Evolutionary conservation across 2,329 filamentous ascomycete genomes (phyloP).

Genomic region (Cladosporium austrohemisphaericum): DNA sequence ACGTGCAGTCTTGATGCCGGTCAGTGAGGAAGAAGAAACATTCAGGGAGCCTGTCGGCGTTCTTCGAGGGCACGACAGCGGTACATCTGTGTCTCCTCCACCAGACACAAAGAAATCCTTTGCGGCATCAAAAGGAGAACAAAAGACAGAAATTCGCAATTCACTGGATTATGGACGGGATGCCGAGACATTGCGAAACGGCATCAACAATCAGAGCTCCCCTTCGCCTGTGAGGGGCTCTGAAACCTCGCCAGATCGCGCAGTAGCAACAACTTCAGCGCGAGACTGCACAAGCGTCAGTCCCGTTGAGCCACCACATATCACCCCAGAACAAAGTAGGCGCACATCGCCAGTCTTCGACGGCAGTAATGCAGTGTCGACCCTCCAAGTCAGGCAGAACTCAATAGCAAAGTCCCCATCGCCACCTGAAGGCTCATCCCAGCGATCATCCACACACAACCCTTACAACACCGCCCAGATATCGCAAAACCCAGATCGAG

Average conservation of each 20-base stretch:
- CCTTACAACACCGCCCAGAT: constrained; percentile 26
- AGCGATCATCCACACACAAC: constrained; percentile 4
- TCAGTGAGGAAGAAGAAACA: constrained; percentile 9
- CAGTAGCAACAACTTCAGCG: not conserved
- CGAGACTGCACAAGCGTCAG: not conserved
- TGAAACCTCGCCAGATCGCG: not conserved
- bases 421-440: not conserved
- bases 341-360: constrained; percentile 3
- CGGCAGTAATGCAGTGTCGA: not conserved
- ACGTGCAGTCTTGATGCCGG: constrained; percentile 5
- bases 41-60: not conserved
- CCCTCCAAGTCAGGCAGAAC: not conserved
- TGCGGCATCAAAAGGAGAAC: not conserved
- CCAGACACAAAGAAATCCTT: not conserved
- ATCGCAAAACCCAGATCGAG: constrained; percentile 29
- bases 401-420: constrained; percentile 5
- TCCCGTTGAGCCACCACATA: not conserved
- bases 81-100: constrained; percentile 1
- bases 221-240: too few relatives aligned
- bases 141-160: too few relatives aligned
- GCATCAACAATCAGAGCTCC: too few relatives aligned
- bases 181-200: not conserved
- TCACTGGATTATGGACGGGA: too few relatives aligned
- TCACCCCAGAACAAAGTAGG: not conserved
- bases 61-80: constrained; percentile 4